Evolutionary conservation across 306 rosid genomes (phyloP), one percentile per base, ranked within the genome.

Genomic region (Dalbergia cultrata): DNA sequence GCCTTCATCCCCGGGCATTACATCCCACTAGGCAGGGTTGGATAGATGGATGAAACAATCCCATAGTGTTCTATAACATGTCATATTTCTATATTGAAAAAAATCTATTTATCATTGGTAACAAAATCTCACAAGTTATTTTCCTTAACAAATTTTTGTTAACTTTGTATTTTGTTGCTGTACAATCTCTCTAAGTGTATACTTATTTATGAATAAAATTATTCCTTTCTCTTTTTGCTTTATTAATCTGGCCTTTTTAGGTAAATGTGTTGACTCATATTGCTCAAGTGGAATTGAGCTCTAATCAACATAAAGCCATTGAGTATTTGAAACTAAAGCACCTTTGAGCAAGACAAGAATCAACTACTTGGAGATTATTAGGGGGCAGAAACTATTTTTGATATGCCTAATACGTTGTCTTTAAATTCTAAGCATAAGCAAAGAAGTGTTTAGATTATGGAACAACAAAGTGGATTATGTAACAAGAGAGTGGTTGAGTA

Each of bases 241-340:
- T 47, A 39, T 19, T 54, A 4, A 45, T 44, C 60, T 81, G 52
- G 4, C 11, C 68, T 10, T 83, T 70, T 56, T 74, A 95, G 98
- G 95, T 95, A 44, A 90, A 95, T 86, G 80, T 92, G 61, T 84
- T 95, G 84, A 92, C 90, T 17, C 98, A 95, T 79, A 83, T 87
- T 44, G 83, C 90, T 71, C 78, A 87, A 77, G 86, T 11, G 1
- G 73, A 0, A n/a, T 37, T 0, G 75, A 13, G n/a, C 5, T 14
- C 56, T 50, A 3, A 14, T 5, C 17, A 13, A 13, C 56, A 88
- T 47, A 0, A 0, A 0, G 12, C 14, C 10, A 91, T 95, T 13
- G 74, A 82, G 68, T 1, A 69, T 1, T 74, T 91, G 81, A 91
- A 79, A 70, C 54, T 2, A 81, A 44, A 60, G 53, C 97, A 92